These are phyloP conservation scores for Trichoderma breve DNA, from an alignment of 2,329 filamentous ascomycete species.

Conservation along the genomic window DNA sequence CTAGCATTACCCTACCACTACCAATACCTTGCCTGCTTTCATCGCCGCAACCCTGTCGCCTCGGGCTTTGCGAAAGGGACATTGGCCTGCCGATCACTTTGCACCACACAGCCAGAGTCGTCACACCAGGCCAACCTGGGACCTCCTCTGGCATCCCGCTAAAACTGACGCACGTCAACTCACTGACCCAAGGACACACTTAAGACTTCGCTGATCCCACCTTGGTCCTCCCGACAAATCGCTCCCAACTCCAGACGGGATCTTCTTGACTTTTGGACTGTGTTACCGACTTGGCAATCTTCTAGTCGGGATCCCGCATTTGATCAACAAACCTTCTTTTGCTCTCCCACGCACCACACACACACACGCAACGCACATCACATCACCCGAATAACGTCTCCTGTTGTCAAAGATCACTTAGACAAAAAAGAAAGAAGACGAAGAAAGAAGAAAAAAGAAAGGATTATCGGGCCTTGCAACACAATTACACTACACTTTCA, in stretches of 20 bases:
- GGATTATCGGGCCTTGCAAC: background rate
- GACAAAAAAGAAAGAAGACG: background rate
- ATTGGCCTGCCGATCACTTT: constrained; percentile 54
- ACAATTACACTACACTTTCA: background rate
- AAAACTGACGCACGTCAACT: constrained; percentile 42
- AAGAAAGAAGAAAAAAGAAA: background rate
- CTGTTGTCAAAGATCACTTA: background rate
- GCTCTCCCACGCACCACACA: constrained; percentile 16
- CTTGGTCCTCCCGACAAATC: constrained; percentile 32
- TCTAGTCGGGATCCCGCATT: constrained; percentile 48
- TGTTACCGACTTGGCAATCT: constrained; percentile 46
- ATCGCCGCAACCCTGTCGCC: constrained; percentile 45
- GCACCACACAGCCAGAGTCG: constrained; percentile 46
- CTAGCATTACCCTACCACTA: constrained; percentile 28
- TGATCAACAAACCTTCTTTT: constrained; percentile 48
- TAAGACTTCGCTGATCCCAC: constrained; percentile 62
- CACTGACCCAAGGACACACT: constrained; percentile 43
- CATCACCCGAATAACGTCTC: constrained; percentile 2
- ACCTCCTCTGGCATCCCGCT: constrained; percentile 26
- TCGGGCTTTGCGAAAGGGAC: constrained; percentile 49
- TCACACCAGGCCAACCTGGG: constrained; percentile 40
- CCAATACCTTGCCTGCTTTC: constrained; percentile 26
- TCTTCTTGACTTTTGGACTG: constrained; percentile 41
- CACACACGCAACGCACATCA: constrained; percentile 21
- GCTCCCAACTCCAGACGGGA: constrained; percentile 35